Base-by-base conservation (phyloP, 805 yeast genomes). In the Brettanomyces sp. region DNA sequence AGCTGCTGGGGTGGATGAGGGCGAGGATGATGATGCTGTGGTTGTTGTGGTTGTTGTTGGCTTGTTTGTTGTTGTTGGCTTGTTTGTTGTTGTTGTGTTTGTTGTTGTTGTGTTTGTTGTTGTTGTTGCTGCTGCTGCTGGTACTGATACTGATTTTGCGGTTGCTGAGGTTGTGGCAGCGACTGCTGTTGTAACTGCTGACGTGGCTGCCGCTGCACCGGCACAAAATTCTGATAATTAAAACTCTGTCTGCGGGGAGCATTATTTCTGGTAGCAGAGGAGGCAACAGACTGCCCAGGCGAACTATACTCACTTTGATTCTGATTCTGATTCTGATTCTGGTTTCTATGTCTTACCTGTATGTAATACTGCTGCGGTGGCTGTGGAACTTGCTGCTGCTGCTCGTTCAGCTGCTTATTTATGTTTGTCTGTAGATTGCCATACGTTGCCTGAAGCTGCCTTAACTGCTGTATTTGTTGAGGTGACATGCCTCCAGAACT, bases 371-470 rank as follows among this genome's bases (percentile, higher is more conserved):
- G 38, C 38, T 12, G 23, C 4, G 38, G 38, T 4, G 18, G 6
- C 23, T 33, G 22, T 2, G n/a, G 4, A 30, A 24, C 6, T 11
- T 9, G 24, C 25, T 32, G 49, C 12, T 51, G 46, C 36, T 53
- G 56, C n/a, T 52, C 56, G 28, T 51, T 53, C 18, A 52, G 40
- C 39, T 56, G 60, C 32, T 50, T 47, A 23, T 52, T 45, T 5
- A 58, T 48, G 41, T 56, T 56, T 32, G 43, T 55, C 39, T 60
- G 63, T 9, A 59, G 42, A 24, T 49, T 55, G 6, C 65, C 64
- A 45, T 60, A 60, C 2, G 65, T 58, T 21, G 58, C 57, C 44
- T 59, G 64, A 21, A 60, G 45, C 42, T 60, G 64, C 39, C 58
- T 56, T 14, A 60, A 39, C 12, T 46, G 48, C 6, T 45, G 45